Evolutionary conservation across 495 filamentous ascomycete species (phyloP), one percentile per base, ranked within the genome.

Genomic region (Hypoxylon perforatum): DNA sequence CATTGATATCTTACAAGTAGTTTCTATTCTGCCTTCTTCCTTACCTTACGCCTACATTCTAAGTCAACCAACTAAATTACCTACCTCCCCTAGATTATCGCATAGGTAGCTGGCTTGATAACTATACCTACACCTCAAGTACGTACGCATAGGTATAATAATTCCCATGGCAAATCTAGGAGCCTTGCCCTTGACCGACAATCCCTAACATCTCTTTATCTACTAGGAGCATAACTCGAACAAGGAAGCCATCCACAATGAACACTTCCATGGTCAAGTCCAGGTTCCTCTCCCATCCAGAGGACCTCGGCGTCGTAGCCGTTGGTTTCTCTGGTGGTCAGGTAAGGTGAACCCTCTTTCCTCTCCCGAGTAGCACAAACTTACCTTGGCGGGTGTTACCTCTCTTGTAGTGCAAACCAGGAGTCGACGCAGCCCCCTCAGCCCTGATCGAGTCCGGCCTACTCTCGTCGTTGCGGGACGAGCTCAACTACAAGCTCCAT

Each of bases 291-390:
- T 79, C 88, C 63, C 81, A 87, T 63, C 83, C 86, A 50, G 82
- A 90, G 74, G 87, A 97, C 65, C 85, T 99, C 55, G 95, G 95
- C 57, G 85, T 99, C 50, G 92, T 98, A 38, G 94, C 94, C 23
- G 95, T 98, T 17, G 94, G 94, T 60, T 99, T 99, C 84, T 96
- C 93, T 56, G 95, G 96, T 69, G 95, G 95, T 51, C 95, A 99
- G 86, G 94, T 94, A 86, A 68, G 81, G 67, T 46, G n/a, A 48
- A 48, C 42, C 17, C 23, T 50, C 28, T 65, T 59, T 44, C 18
- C 38, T 42, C 23, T 17, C 42, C 17, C 41, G 7, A 38, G 17
- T 23, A 21, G 54, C 14, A 59, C 21, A 54, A 51, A 46, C 66
- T 61, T 48, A 60, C 67, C 44, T 49, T 49, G 46, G 18, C 36